Conservation (phyloP, 2,329 filamentous ascomycete genomes). For the Sphaerulina vaccinii region DNA sequence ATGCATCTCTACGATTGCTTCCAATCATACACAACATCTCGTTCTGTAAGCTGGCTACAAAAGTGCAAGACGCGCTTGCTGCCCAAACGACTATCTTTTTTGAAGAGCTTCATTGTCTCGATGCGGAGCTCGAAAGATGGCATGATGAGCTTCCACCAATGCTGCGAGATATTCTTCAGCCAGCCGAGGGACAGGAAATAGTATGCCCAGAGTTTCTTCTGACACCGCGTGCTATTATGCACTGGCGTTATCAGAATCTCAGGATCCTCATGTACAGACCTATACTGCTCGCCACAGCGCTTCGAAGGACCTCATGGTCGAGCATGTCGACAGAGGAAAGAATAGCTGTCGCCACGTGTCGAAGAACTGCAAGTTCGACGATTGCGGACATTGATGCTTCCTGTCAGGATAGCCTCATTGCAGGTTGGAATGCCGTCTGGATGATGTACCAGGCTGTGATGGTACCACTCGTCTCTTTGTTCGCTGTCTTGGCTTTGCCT, state of each 20-base stretch:
- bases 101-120: constrained; percentile 65
- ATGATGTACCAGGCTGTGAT: constrained; percentile 78
- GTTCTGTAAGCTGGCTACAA: constrained; percentile 76
- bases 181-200: constrained; percentile 52
- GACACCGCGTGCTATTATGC: constrained; percentile 71
- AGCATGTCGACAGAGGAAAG: constrained; percentile 62
- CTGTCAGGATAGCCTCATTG: constrained; percentile 71
- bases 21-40: constrained; percentile 73
- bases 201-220: constrained; percentile 66
- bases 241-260: constrained; percentile 78
- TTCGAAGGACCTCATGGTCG: constrained; percentile 52
- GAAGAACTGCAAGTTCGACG: constrained; percentile 66
- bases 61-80: constrained; percentile 73
- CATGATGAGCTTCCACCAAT: constrained; percentile 64
- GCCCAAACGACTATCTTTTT: constrained; percentile 66
- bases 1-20: constrained; percentile 63
- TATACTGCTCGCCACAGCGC: constrained; percentile 64
- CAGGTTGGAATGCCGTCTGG: constrained; percentile 79
- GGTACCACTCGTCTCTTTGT: constrained; percentile 73
- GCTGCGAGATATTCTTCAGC: constrained; percentile 44
- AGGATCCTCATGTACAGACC: constrained; percentile 74
- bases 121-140: constrained; percentile 69
- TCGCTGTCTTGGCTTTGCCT: constrained; percentile 40
- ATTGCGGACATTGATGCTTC: constrained; percentile 71
- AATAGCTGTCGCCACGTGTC: constrained; percentile 66